Percentiles rank a stretch among this genome's conserved stretches.
phyloP scores from a whole-genome alignment of 108 stramenopile species.

The Fragilaria crotonensis region DNA sequence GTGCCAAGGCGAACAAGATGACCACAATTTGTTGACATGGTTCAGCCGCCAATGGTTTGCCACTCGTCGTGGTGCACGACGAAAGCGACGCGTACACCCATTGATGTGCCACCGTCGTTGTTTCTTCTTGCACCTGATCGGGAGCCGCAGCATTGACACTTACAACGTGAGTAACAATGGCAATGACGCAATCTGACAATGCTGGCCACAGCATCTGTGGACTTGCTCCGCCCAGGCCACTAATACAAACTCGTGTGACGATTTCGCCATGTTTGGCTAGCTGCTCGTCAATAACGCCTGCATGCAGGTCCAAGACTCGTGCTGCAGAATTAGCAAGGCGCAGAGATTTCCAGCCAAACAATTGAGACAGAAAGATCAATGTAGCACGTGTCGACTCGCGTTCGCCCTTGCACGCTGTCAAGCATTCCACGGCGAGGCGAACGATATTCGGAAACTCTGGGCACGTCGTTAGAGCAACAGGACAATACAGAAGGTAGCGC shows the following conservation, averaged over 20 bases:
- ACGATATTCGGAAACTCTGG: conserved; percentile 30
- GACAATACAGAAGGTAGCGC: conserved; percentile 51
- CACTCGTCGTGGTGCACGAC: background rate
- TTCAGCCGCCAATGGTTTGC: conserved; percentile 5
- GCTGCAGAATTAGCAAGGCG: conserved; percentile 13
- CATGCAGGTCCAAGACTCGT: conserved; percentile 12
- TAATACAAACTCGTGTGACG: conserved; percentile 31
- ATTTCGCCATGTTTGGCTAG: conserved; percentile 29
- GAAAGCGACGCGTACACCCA: conserved; percentile 11
- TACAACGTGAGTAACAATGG: conserved; percentile 27
- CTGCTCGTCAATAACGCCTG: conserved; percentile 27
- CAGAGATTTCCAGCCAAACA: conserved; percentile 49
- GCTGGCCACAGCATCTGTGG: conserved; percentile 53
- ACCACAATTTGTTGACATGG: conserved; percentile 19
- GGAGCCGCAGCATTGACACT: conserved; percentile 10
- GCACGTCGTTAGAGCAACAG: conserved; percentile 28
- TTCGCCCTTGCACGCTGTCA: conserved; percentile 45
- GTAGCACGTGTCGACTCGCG: conserved; percentile 35
- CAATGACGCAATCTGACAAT: conserved; percentile 37
- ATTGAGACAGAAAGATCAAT: conserved; percentile 45
- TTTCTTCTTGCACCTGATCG: background rate
- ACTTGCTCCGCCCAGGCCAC: conserved; percentile 31
- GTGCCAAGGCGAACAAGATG: conserved; percentile 31
- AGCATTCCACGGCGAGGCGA: conserved; percentile 32
- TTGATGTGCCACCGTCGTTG: conserved; percentile 9